Conservation (phyloP, 2,329 filamentous ascomycete species). For the Aspergillus sp. region DNA sequence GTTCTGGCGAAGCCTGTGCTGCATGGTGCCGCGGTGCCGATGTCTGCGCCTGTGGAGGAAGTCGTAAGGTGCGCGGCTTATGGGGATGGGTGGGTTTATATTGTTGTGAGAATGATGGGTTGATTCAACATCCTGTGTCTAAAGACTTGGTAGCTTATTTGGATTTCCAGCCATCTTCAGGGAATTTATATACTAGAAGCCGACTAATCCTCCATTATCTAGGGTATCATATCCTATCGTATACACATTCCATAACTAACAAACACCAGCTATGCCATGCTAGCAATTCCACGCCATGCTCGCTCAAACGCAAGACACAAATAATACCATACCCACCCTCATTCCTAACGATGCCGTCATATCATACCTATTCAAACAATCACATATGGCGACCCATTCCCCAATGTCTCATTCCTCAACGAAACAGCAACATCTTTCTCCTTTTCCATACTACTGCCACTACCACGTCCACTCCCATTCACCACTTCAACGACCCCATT, state of each 20-base stretch:
- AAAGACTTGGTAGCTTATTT: no score
- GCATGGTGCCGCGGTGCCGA: constrained; percentile 81
- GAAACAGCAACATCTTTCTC: background rate
- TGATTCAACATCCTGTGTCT: no score
- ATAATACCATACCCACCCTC: background rate
- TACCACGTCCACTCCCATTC: no score
- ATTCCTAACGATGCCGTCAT: background rate
- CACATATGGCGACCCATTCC: constrained; percentile 10
- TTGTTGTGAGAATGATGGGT: constrained; percentile 73
- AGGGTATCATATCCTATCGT: no score
- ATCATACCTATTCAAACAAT: constrained; percentile 2
- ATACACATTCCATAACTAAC: no score
- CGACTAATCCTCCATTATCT: no score
- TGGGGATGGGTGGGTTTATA: constrained; percentile 86
- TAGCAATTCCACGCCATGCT: background rate
- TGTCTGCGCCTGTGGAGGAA: constrained; percentile 77
- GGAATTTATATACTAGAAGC: no score
- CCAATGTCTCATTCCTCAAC: constrained; percentile 15
- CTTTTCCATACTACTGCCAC: no score
- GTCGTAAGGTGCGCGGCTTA: constrained; percentile 80
- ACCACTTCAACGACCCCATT: background rate
- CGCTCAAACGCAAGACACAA: background rate
- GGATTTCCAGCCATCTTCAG: no score
- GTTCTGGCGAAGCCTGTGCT: constrained; percentile 81
- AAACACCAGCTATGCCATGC: background rate